Conservation (phyloP, 176 grass and related monocot species). For the Chrysopogon serrulatus region DNA sequence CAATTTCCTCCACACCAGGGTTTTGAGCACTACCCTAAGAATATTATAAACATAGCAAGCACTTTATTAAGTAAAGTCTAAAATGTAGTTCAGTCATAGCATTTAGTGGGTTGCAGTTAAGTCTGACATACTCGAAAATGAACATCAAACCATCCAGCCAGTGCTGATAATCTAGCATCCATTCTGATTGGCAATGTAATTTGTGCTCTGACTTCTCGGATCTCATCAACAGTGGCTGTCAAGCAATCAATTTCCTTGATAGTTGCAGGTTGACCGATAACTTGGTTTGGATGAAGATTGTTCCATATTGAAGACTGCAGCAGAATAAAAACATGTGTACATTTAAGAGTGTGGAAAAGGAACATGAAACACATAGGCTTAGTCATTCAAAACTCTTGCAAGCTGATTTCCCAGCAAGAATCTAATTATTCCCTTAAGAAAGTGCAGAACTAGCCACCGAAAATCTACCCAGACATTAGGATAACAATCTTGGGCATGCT, state of each 20-base stretch:
- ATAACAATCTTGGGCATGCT: not conserved
- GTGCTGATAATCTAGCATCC: slow-evolving; percentile 65
- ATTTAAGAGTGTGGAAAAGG: not conserved
- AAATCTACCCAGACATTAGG: not conserved
- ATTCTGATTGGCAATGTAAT: slow-evolving; percentile 51
- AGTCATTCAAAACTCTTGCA: not conserved
- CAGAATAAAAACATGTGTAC: not conserved
- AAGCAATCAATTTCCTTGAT: slow-evolving; percentile 98
- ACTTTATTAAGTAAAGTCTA: not conserved
- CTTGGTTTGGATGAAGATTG: slow-evolving; percentile 90
- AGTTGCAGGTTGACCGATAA: slow-evolving; percentile 67
- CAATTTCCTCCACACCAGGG: slow-evolving; percentile 63
- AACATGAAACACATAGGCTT: not conserved
- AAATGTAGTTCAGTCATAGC: not conserved
- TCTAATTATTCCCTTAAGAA: not conserved
- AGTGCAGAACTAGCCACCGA: not conserved
- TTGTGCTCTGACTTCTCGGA: slow-evolving; percentile 57
- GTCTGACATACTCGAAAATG: slow-evolving; percentile 77
- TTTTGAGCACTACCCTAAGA: slow-evolving; percentile 67
- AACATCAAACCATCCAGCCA: slow-evolving; percentile 99
- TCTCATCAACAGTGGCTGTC: slow-evolving; percentile 84
- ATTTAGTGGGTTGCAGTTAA: not conserved
- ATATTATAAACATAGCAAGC: slow-evolving; percentile 11
- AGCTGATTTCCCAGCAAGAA: not conserved
- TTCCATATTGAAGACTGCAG: slow-evolving; percentile 87